Conservation (phyloP, 306 rosid genomes). For the Gastrolobium bilobum region DNA sequence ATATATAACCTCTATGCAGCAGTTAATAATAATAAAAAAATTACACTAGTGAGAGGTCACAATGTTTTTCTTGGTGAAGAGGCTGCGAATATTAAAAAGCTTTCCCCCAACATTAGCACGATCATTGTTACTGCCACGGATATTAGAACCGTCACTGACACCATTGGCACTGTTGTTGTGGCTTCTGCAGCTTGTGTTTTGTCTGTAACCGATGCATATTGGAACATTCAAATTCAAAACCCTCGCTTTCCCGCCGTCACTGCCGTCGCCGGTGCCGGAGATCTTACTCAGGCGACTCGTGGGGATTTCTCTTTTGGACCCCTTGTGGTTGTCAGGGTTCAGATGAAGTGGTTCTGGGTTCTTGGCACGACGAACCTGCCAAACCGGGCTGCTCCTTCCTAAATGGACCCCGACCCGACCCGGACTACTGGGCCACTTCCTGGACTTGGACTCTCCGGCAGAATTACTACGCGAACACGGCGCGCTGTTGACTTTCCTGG, state of each 20-base stretch:
- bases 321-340: constrained; percentile 47
- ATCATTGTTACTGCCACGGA: not conserved
- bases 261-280: not conserved
- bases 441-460: constrained; percentile 83
- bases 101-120: constrained; percentile 45
- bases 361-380: constrained; percentile 82
- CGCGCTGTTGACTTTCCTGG: constrained; percentile 83
- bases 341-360: constrained; percentile 43
- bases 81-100: constrained; percentile 72
- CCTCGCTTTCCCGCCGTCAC: constrained; percentile 42
- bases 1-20: not conserved
- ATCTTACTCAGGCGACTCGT: constrained; percentile 57
- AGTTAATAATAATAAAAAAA: not conserved
- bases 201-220: constrained; percentile 68
- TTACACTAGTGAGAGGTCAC: constrained; percentile 57
- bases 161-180: constrained; percentile 57
- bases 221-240: constrained; percentile 85
- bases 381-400: constrained; percentile 93
- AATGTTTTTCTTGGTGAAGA: constrained; percentile 70
- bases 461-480: constrained; percentile 96
- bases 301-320: constrained; percentile 50
- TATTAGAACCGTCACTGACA: not conserved
- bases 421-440: constrained; percentile 86
- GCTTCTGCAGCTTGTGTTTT: constrained; percentile 66
- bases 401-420: constrained; percentile 77